Evolutionary conservation across 176 grass and related monocot species (phyloP).

Genomic region (Tillandsia fasciculata): DNA sequence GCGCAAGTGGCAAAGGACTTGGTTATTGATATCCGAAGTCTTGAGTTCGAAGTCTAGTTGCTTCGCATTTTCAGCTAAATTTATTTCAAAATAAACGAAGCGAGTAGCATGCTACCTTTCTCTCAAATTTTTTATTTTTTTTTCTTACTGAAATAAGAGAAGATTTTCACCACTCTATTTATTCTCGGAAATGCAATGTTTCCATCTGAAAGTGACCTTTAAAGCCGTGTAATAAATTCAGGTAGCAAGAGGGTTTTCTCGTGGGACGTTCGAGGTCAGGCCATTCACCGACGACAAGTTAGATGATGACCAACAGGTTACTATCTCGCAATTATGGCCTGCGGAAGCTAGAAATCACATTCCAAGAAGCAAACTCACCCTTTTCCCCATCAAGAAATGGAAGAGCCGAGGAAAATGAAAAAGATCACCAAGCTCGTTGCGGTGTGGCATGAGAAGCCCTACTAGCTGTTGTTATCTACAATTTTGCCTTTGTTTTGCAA

Average conservation of each 20-base stretch:
- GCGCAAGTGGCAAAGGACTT: too few species aligned
- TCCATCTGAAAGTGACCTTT: slow-evolving; percentile 3
- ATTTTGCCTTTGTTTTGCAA: too few species aligned
- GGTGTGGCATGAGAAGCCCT: too few species aligned
- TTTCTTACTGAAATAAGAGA: background rate
- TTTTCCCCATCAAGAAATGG: slow-evolving; percentile 80
- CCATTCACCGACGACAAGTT: slow-evolving; percentile 50
- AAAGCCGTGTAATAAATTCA: slow-evolving; percentile 23
- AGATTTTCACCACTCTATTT: background rate
- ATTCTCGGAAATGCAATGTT: background rate
- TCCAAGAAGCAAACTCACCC: slow-evolving; percentile 34
- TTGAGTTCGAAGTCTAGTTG: too few species aligned
- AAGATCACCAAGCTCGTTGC: background rate
- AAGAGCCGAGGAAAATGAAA: slow-evolving; percentile 54
- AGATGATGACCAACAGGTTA: slow-evolving; percentile 40
- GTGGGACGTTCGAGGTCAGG: slow-evolving; percentile 59
- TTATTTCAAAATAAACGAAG: too few species aligned
- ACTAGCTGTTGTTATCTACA: too few species aligned
- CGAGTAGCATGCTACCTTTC: too few species aligned
- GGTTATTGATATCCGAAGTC: too few species aligned
- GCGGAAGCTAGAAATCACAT: slow-evolving; percentile 21
- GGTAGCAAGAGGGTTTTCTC: slow-evolving; percentile 52
- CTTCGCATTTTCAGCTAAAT: too few species aligned
- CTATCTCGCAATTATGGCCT: slow-evolving; percentile 18
- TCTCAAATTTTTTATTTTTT: too few species aligned